Evolutionary conservation across 148 eudicot species (phyloP).

Genomic region (Rhododendron henanense): DNA sequence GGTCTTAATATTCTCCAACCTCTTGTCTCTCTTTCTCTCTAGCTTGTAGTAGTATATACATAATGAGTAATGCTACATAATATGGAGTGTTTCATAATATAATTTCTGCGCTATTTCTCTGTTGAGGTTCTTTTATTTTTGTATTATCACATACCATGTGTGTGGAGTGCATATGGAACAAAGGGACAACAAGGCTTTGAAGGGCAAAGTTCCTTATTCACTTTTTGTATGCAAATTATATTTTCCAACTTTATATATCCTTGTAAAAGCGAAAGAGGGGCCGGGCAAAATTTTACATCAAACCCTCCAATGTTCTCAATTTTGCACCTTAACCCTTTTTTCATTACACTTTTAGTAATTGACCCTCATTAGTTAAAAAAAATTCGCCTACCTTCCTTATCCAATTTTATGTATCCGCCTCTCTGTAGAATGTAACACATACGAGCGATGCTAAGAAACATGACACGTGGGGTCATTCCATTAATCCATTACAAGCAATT

Average conservation of each 20-base stretch:
- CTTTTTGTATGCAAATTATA: neutral
- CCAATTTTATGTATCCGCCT: neutral
- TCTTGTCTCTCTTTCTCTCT: neutral
- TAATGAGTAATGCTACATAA: constrained; percentile 71
- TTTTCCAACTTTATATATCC: neutral
- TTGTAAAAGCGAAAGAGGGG: no score
- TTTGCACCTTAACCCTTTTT: neutral
- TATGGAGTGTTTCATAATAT: neutral
- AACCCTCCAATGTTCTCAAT: neutral
- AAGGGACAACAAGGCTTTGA: neutral
- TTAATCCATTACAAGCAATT: neutral
- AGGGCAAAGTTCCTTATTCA: neutral
- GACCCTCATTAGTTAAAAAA: neutral
- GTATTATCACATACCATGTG: neutral
- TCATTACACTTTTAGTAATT: neutral
- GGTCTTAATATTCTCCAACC: constrained; percentile 28
- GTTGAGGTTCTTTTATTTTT: neutral
- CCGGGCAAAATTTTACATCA: no score
- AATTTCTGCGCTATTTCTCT: neutral
- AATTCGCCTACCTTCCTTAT: neutral
- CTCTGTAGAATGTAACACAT: neutral
- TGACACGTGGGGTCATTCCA: no score
- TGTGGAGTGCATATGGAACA: neutral
- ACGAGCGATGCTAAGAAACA: no score
- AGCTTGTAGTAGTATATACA: neutral